These are phyloP conservation scores for Phyllosticta capitalensis DNA, from an alignment of 2,329 filamentous ascomycete genomes.

Conservation along the genomic window DNA sequence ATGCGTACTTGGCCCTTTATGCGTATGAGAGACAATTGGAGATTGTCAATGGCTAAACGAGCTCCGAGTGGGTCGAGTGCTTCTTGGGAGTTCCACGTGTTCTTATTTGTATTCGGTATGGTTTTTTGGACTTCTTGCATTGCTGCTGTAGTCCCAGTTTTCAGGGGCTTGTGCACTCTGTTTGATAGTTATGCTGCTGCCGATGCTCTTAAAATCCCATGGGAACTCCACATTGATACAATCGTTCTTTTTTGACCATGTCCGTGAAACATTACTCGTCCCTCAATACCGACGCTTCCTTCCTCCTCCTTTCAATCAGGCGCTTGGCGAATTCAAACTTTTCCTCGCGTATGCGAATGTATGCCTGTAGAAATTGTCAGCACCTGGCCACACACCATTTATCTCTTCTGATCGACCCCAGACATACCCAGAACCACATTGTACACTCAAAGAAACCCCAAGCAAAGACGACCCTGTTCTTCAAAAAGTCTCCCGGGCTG, in stretches of 20 bases:
- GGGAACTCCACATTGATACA: not conserved
- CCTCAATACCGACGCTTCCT: conserved; percentile 16
- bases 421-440: conserved; percentile 72
- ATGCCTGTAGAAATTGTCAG: conserved; percentile 19
- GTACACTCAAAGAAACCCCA: conserved; percentile 78
- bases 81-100: too few relatives aligned
- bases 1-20: too few relatives aligned
- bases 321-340: conserved; percentile 21
- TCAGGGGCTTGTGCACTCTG: too few relatives aligned
- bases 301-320: conserved; percentile 24
- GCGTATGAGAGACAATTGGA: too few relatives aligned
- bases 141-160: too few relatives aligned
- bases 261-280: not conserved
- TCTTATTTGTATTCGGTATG: too few relatives aligned
- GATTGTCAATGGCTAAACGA: too few relatives aligned
- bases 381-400: not conserved
- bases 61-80: too few relatives aligned
- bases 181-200: too few relatives aligned
- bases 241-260: not conserved
- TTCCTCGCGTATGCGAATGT: conserved; percentile 28
- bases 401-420: not conserved
- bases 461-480: conserved; percentile 77
- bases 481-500: conserved; percentile 36
- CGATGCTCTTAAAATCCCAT: too few relatives aligned
- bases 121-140: too few relatives aligned